Base-by-base conservation (phyloP, 1,284 basidiomycete genomes). In the Mrakiaceae sp. region DNA sequence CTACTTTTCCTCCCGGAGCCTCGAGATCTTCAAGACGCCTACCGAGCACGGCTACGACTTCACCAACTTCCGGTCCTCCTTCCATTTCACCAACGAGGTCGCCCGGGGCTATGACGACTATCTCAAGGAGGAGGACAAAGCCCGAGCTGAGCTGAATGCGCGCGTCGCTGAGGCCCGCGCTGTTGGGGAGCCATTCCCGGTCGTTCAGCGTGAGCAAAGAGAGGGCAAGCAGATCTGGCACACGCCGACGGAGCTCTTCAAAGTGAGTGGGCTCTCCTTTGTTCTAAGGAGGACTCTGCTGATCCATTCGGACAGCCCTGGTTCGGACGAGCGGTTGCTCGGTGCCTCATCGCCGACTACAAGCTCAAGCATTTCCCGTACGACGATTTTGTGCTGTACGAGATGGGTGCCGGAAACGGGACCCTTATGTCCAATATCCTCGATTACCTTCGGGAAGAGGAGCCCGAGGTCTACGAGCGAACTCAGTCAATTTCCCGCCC, bases 211-310 rank as follows among this genome's bases (percentile, higher is more conserved):
- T 63, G 70, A 69, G 42, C 69, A 67, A 44, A 27, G 27, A 27
- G 68, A 69, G 14, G 81, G 85, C 70, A 82, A 85, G 71, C 96
- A 99, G 75, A 81, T 98, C 63, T 99, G 96, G 96, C 96, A 99
- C 78, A 99, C 96, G 0, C 96, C 96, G 0, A 97, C 93, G 2
- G 95, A 98, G 75, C 79, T 99, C 51, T 98, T 98, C 81, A 92
- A 95, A 82, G 94, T 93, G 71, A 67, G 82, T 74, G 9, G 8
- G 42, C 44, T 10, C 43, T 50, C 40, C 49, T 14, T 53, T 48
- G 6, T 49, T 8, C 58, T 56, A 5, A 27, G 40, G 16, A 58
- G 39, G 14, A 6, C 44, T 55, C 43, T 48, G 40, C 11, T 40
- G 49, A 40, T 55, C 52, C 62, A 66, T 71, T 49, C 63, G 62